Percentiles rank a stretch among this genome's conserved stretches.
Conservation (phyloP, 148 eudicot genomes). For the Limonium bicolor region DNA sequence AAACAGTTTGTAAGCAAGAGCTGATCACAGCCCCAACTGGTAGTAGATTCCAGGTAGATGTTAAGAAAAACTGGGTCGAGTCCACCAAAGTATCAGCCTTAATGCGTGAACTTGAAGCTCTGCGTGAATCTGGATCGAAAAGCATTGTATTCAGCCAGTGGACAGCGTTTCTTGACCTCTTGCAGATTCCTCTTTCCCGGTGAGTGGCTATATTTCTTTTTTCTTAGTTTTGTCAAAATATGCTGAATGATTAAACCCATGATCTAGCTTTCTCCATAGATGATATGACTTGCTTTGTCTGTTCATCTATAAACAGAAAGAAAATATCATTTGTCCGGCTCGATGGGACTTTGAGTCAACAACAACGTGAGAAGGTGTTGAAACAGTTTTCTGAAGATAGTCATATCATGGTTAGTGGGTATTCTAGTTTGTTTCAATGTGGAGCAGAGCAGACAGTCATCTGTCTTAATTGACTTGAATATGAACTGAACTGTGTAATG, state of each 20-base stretch:
- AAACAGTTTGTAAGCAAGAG: slow-evolving; percentile 26
- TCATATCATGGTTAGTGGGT: slow-evolving; percentile 39
- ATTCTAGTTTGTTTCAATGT: no score
- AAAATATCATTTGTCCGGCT: no score
- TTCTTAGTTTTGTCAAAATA: no score
- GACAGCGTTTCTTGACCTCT: slow-evolving; percentile 55
- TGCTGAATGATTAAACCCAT: no score
- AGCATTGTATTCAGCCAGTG: slow-evolving; percentile 69
- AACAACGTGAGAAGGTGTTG: slow-evolving; percentile 35
- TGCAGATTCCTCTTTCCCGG: slow-evolving; percentile 61
- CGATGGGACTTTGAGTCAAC: slow-evolving; percentile 44
- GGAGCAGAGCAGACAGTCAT: no score
- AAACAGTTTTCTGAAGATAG: slow-evolving; percentile 42
- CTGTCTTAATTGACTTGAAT: no score
- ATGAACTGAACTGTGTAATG: no score
- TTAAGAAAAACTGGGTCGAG: slow-evolving; percentile 48
- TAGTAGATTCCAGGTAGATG: slow-evolving; percentile 30
- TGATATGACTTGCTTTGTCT: no score
- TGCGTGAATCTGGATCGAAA: slow-evolving; percentile 25
- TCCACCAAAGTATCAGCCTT: slow-evolving; percentile 44
- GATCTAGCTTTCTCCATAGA: no score
- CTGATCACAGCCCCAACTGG: slow-evolving; percentile 59
- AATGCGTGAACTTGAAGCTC: slow-evolving; percentile 31
- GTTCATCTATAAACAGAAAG: no score
- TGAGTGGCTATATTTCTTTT: no score